Conservation (phyloP, 371 early-diverging fungal genomes). For the Mortierella polycephala region DNA sequence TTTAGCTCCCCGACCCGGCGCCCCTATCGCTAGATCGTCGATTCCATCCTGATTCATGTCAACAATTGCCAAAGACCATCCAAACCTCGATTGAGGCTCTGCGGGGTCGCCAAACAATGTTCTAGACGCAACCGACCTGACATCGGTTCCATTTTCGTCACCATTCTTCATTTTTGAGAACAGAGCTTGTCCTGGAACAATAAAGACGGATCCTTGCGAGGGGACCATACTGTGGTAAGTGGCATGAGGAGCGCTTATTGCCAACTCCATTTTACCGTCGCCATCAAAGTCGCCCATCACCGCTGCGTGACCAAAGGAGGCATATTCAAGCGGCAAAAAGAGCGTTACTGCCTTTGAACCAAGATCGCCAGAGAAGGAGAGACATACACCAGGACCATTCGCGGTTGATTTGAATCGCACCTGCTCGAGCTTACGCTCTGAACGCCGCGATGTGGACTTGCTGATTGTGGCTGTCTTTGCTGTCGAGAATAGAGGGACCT, state of each 20-base stretch:
- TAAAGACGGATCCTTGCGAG: conserved; percentile 75
- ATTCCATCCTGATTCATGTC: conserved; percentile 89
- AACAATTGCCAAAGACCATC: conserved; percentile 75
- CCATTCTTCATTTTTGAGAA: conserved; percentile 3
- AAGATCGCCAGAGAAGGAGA: conserved; percentile 25
- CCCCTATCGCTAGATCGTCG: conserved; percentile 85
- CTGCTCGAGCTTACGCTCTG: neutral
- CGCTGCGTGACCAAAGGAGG: conserved; percentile 73
- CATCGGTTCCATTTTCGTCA: conserved; percentile 28
- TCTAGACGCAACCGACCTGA: conserved; percentile 48
- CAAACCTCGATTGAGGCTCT: conserved; percentile 73
- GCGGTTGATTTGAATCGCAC: neutral
- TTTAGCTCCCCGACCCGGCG: conserved; percentile 64
- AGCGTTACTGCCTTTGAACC: conserved; percentile 47
- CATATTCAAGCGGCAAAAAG: conserved; percentile 62
- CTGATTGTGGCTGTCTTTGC: no score
- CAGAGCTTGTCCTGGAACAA: conserved; percentile 50
- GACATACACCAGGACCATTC: conserved; percentile 3
- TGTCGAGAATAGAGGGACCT: no score
- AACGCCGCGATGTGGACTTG: no score
- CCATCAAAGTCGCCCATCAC: conserved; percentile 78
- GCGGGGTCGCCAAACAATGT: conserved; percentile 45
- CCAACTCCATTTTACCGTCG: conserved; percentile 68
- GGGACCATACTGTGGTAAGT: conserved; percentile 20
- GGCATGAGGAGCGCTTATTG: conserved; percentile 77